Base-by-base conservation (phyloP, 192 early-diverging fungal genomes). In the Umbelopsis sp. region DNA sequence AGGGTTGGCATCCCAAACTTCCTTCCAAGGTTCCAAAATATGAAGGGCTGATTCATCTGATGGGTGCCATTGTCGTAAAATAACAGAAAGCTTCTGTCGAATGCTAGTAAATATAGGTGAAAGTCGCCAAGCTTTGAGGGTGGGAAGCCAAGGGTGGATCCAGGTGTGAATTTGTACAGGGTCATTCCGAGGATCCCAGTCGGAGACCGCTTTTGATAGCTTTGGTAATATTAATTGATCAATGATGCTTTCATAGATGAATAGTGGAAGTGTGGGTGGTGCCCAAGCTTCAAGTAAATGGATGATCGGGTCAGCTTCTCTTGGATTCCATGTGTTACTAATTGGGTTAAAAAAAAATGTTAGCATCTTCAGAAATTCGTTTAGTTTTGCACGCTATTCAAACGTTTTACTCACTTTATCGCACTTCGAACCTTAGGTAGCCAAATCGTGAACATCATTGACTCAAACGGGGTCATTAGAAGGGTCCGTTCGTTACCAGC, bases 221-320 rank as follows among this genome's bases (percentile, higher is more conserved):
- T 96, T 96, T 12, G 95, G 95, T 38, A 95, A 44, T 10, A 96
- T 78, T 20, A 95, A 86, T 71, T 95, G 93, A 32, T 91, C 84
- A 20, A 94, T 76, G 20, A 95, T 89, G 74, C 94, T 92, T 65
- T 86, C 81, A 21, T 82, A 83, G 31, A 96, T 82, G 81, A 93
- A 96, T 10, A 59, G 69, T 1, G 95, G 95, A 16, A 95, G 71
- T 0, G 93, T 20, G 5, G 86, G 82, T 45, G 82, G 80, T 17
- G 77, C 52, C 93, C 93, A 96, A 21, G 80, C 77, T 70, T 93
- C 91, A 10, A 96, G 69, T 3, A 96, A 74, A 20, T 75, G 66
- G 26, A 93, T 87, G 8, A 92, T 72, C 0, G 87, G 71, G 26
- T 96, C 94, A 29, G 88, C 91, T 17, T 90, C 79, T 4, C 81